phyloP scores from a whole-genome alignment of 495 filamentous ascomycete species.

The Penicillium simplicissimum region DNA sequence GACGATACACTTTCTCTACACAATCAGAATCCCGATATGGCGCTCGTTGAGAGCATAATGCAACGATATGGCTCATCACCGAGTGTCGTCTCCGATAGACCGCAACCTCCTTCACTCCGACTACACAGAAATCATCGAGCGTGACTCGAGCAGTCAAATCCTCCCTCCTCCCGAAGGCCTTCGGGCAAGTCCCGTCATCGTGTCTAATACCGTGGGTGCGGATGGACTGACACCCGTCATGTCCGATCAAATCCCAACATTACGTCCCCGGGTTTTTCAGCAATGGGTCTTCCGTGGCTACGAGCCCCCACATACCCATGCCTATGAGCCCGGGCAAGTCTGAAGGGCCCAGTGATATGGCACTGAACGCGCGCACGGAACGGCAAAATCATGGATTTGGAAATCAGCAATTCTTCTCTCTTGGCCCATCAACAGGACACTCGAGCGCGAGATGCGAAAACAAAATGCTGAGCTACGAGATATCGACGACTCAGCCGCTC shows the following conservation, averaged over 20 bases:
- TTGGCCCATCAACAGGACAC: constrained; percentile 93
- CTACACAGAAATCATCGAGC: constrained; percentile 43
- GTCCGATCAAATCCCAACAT: constrained; percentile 34
- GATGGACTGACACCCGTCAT: constrained; percentile 27
- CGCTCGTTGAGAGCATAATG: constrained; percentile 16
- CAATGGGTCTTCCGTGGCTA: constrained; percentile 38
- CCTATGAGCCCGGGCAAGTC: constrained; percentile 49
- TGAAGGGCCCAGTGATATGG: constrained; percentile 57
- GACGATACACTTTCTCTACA: constrained; percentile 22
- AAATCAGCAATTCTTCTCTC: constrained; percentile 95
- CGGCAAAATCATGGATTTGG: constrained; percentile 95
- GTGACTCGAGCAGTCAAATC: constrained; percentile 31
- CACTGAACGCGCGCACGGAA: constrained; percentile 83
- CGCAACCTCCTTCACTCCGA: constrained; percentile 17
- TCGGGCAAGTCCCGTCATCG: constrained; percentile 37
- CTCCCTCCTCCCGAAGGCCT: constrained; percentile 28
- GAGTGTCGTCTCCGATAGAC: constrained; percentile 21
- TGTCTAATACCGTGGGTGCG: constrained; percentile 27
- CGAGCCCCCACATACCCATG: constrained; percentile 31
- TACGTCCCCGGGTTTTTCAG: constrained; percentile 45
- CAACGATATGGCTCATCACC: constrained; percentile 27
- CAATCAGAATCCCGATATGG: constrained; percentile 12
- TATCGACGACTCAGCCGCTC: constrained; percentile 79
- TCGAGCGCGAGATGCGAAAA: constrained; percentile 88
- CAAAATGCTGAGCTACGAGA: constrained; percentile 84